Evolutionary conservation across 805 yeast species (phyloP), one percentile per base, ranked within the genome.

Genomic region (Saccharomyces jurei): DNA sequence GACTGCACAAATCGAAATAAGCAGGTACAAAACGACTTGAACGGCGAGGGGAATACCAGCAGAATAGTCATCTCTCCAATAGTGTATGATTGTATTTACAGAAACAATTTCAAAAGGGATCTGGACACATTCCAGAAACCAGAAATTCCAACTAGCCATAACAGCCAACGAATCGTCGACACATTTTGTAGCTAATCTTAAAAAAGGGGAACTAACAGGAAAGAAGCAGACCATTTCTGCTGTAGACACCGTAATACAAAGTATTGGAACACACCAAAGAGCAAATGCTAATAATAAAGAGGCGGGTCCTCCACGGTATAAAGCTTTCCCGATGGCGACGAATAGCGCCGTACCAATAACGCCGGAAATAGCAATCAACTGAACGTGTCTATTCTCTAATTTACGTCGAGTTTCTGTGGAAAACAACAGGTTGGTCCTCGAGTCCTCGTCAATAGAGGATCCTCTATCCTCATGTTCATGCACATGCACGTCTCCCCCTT

Each of bases 41-140:
- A 88, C 76, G 0, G 79, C 77, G 56, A 89, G 73, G 2, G 90
- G 79, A 21, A 81, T 84, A 0, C 84, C 95, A 0, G 92, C 85
- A 1, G 83, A 77, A 66, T 82, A 87, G 61, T 83, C 91, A 58
- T 81, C 82, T 56, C 87, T 75, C 96, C 96, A 89, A 63, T 76
- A 89, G 64, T 88, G 90, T 49, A 89, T 77, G 62, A 89, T 82
- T 13, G 89, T 78, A 60, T 87, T 86, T 8, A 86, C 91, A 6
- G 90, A 86, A 6, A 86, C 86, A 52, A 89, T 83, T 70, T 89
- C 96, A 63, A 84, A 87, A 1, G 96, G 96, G 50, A 89, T 85
- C 56, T 83, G 82, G 0, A 87, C 83, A 58, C 90, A 84, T 65
- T 86, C 85, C 62, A 87, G 72, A 58, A 87, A 74, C 80, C 87